phyloP scores from a whole-genome alignment of 768 basidiomycete species.

The Termitomyces sp. region DNA sequence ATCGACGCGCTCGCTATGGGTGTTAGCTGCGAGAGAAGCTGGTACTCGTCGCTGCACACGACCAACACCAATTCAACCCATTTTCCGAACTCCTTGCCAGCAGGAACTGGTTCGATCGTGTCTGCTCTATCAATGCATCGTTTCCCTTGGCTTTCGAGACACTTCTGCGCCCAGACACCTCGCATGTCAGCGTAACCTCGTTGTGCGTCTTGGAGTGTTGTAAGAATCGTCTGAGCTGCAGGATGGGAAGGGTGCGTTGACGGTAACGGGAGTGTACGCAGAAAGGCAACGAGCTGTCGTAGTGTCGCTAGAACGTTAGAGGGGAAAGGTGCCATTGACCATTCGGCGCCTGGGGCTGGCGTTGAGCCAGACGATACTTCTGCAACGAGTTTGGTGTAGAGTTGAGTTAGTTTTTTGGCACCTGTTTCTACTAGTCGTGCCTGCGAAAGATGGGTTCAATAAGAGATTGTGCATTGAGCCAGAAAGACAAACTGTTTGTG shows the following conservation, averaged over 20 bases:
- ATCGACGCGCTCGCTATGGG: constrained; percentile 48
- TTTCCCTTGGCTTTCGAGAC: constrained; percentile 67
- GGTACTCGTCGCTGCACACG: constrained; percentile 70
- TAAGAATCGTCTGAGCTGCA: constrained; percentile 56
- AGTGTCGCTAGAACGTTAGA: constrained; percentile 47
- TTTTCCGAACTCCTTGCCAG: constrained; percentile 66
- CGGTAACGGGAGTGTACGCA: constrained; percentile 70
- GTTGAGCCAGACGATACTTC: constrained; percentile 79
- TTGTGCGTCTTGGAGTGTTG: constrained; percentile 71
- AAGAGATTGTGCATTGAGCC: neutral
- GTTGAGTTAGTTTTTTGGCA: constrained; percentile 72
- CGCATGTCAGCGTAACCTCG: constrained; percentile 85
- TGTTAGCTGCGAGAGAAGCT: constrained; percentile 54
- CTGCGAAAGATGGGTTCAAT: constrained; percentile 15
- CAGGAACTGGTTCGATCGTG: constrained; percentile 55
- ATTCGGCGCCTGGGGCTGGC: constrained; percentile 53
- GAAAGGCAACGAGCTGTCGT: constrained; percentile 58
- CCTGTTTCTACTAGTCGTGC: constrained; percentile 81
- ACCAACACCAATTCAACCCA: constrained; percentile 65
- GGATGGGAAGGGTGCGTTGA: constrained; percentile 82
- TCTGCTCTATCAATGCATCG: constrained; percentile 68
- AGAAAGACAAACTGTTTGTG: constrained; percentile 40
- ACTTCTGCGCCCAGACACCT: constrained; percentile 70
- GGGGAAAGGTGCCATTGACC: constrained; percentile 50
- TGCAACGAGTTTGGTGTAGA: constrained; percentile 86